These are phyloP conservation scores for Pseudocercospora fuligena DNA, from an alignment of 2,329 filamentous ascomycete genomes.

Conservation along the genomic window DNA sequence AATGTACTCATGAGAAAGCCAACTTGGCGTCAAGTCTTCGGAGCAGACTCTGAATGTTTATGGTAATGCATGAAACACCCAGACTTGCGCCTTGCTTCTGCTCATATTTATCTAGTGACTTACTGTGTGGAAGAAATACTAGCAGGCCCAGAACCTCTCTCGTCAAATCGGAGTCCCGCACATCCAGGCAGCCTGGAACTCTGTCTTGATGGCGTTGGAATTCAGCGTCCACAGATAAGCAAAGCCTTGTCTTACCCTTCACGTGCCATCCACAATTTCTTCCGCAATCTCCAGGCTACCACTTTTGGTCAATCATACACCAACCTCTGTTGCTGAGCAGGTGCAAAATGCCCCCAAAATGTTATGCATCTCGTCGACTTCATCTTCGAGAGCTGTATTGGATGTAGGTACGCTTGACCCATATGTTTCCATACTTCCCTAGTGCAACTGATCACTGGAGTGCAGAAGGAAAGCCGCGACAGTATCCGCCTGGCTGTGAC, in stretches of 20 bases:
- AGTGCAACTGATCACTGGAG: neutral
- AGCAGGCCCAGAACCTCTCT: neutral
- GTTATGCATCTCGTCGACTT: neutral
- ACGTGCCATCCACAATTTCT: neutral
- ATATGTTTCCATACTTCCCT: too few species aligned
- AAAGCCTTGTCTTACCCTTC: neutral
- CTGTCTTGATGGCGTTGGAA: neutral
- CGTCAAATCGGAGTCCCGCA: neutral
- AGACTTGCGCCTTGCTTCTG: neutral
- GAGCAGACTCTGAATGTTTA: constrained; percentile 13
- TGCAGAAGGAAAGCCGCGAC: neutral
- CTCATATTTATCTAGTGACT: neutral
- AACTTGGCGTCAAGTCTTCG: neutral
- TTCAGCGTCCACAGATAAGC: neutral
- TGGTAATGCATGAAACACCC: neutral
- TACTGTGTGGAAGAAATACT: neutral
- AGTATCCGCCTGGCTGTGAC: neutral
- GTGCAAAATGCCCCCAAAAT: neutral
- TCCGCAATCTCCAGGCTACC: neutral
- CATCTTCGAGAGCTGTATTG: neutral
- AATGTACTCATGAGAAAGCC: constrained; percentile 42
- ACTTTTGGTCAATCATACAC: neutral
- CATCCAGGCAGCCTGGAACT: neutral
- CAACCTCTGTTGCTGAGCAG: neutral
- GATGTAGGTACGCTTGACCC: neutral